A percentile compares a stretch with the other conserved stretches of the same genome.
These are phyloP conservation scores for Teratosphaeria destructans DNA, from an alignment of 2,329 filamentous ascomycete species.

Conservation along the genomic window DNA sequence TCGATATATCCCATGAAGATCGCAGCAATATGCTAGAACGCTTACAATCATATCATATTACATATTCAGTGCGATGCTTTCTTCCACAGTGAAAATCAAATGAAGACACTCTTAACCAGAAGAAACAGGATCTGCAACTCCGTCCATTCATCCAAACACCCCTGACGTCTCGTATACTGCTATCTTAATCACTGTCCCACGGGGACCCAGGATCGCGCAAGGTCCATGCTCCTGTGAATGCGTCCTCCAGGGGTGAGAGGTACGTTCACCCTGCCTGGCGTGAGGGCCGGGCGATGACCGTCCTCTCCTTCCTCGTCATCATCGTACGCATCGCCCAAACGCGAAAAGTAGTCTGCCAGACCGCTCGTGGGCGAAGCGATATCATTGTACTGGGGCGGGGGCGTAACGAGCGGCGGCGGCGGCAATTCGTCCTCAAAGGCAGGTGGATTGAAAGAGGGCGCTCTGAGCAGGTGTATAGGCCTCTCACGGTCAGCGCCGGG, in stretches of 20 bases:
- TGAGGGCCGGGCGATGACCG: background rate
- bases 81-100: background rate
- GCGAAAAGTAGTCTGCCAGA: slow-evolving; percentile 78
- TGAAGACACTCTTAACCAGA: background rate
- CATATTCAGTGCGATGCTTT: background rate
- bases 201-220: slow-evolving; percentile 39
- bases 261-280: slow-evolving; percentile 39
- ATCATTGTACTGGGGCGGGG: slow-evolving; percentile 73
- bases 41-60: background rate
- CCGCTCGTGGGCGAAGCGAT: slow-evolving; percentile 56
- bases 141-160: background rate
- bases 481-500: slow-evolving; percentile 33
- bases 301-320: slow-evolving; percentile 50
- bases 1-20: background rate
- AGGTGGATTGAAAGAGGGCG: slow-evolving; percentile 79
- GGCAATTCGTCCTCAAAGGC: slow-evolving; percentile 74
- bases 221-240: slow-evolving; percentile 55
- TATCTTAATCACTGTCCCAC: slow-evolving; percentile 8
- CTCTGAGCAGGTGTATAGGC: slow-evolving; percentile 74
- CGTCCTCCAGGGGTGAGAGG: slow-evolving; percentile 54
- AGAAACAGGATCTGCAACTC: background rate
- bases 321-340: slow-evolving; percentile 55
- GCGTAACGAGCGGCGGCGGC: slow-evolving; percentile 64
- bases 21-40: background rate
- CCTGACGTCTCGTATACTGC: background rate